Conservation (phyloP, 1,284 basidiomycete genomes). For the Exobasidium cylindrosporum region DNA sequence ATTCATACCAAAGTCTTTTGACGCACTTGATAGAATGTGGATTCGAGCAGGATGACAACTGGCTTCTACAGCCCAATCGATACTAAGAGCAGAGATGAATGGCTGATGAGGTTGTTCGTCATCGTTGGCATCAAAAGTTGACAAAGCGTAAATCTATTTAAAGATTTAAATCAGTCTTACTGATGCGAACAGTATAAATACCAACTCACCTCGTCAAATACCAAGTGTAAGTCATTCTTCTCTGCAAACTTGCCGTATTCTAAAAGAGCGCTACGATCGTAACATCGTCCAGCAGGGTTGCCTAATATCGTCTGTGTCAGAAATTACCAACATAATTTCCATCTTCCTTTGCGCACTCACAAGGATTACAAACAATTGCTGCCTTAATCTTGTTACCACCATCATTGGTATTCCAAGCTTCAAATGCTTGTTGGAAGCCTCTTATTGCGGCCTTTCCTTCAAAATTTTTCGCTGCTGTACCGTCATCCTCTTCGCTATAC, state of each 20-base stretch:
- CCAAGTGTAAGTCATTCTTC: conserved; percentile 18
- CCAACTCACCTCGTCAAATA: conserved; percentile 21
- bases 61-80: conserved; percentile 21
- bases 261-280: conserved; percentile 16
- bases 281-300: conserved; percentile 23
- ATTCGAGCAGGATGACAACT: conserved; percentile 43
- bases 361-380: conserved; percentile 21
- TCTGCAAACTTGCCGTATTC: conserved; percentile 20
- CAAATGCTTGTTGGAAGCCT: conserved; percentile 15
- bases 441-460: conserved; percentile 15
- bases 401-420: neutral
- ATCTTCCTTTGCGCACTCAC: too few relatives aligned
- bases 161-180: neutral
- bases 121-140: conserved; percentile 14
- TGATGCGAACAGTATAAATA: neutral
- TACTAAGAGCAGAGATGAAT: conserved; percentile 20
- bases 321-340: too few relatives aligned
- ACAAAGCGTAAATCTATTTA: conserved; percentile 17
- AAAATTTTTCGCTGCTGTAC: conserved; percentile 9
- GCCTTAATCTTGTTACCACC: conserved; percentile 2
- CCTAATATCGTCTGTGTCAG: too few relatives aligned
- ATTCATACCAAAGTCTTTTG: conserved; percentile 44
- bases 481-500: conserved; percentile 5
- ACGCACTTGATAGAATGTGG: conserved; percentile 36
- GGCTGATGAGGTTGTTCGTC: conserved; percentile 10